Evolutionary conservation across 495 filamentous ascomycete genomes (phyloP), one percentile per base, ranked within the genome.

Genomic region (Annulohypoxylon nitens): DNA sequence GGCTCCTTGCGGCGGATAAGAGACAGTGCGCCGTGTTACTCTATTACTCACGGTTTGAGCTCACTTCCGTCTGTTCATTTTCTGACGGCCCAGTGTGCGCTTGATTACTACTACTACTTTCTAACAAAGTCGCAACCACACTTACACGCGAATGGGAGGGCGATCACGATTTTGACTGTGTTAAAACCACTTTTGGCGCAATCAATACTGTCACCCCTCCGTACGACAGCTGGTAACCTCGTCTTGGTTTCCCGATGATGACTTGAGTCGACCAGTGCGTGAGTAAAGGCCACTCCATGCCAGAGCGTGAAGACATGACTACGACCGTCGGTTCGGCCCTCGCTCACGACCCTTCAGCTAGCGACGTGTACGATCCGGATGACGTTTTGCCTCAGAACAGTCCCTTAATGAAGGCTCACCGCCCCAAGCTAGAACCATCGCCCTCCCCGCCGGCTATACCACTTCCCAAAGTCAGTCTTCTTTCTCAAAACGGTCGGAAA

Each of bases 311-410:
- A 82, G 81, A 75, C 75, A 85, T 85, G 82, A 83, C 78, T 81
- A 78, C 81, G 77, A 76, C 77, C 73, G 68, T 75, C 65, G 79
- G 78, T 77, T 75, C 80, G 61, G 61, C 76, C 74, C 33, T 67
- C 76, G 71, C 78, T 78, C 82, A 84, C 77, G 81, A 76, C 73
- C 66, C 66, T 77, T 71, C 78, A 76, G 75, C 74, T 74, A 78
- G 76, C 81, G 83, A 83, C 68, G 48, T 79, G 53, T 86, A 84
- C 76, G 79, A 84, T 75, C 78, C 83, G 69, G 82, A 85, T 80
- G 83, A 84, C 68, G 81, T 78, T 53, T 72, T 81, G 37, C 77
- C 79, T 43, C 76, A 73, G 67, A 80, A 81, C 76, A 84, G 81
- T 76, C 83, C 83, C 69, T 76, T 78, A 64, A 75, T 83, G 76